Percentiles rank a stretch among this genome's conserved stretches.
These are phyloP conservation scores for Hypsizygus marmoreus DNA, from an alignment of 768 basidiomycete species.

Conservation along the genomic window DNA sequence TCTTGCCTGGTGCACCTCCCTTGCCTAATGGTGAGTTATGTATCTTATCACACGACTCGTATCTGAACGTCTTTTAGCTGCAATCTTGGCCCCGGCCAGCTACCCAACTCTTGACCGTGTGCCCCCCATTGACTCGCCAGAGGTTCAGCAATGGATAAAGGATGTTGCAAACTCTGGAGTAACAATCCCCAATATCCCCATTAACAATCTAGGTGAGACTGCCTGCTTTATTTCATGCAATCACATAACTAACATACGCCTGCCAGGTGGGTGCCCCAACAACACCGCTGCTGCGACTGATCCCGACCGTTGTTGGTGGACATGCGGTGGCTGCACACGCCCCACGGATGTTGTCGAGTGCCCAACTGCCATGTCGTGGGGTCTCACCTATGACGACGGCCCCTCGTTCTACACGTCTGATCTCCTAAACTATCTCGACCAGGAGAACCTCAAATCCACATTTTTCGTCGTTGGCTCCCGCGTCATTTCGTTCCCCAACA, in stretches of 20 bases:
- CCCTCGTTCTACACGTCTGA: constrained; percentile 78
- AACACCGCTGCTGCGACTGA: constrained; percentile 61
- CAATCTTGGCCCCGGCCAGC: constrained; percentile 46
- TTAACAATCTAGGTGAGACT: constrained; percentile 41
- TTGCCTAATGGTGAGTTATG: constrained; percentile 51
- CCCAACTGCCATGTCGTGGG: constrained; percentile 62
- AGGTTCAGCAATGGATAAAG: constrained; percentile 72
- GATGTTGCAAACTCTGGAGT: constrained; percentile 60
- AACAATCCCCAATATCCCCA: constrained; percentile 53
- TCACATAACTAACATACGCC: constrained; percentile 1
- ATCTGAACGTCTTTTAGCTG: constrained; percentile 31
- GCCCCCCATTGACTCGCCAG: constrained; percentile 60
- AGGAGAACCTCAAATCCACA: constrained; percentile 69
- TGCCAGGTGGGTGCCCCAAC: constrained; percentile 56
- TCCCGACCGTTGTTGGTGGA: constrained; percentile 73
- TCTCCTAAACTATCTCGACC: constrained; percentile 69
- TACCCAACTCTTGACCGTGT: constrained; percentile 69
- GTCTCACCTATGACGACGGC: constrained; percentile 73
- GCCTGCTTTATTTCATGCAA: constrained; percentile 2
- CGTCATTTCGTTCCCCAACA: constrained; percentile 65
- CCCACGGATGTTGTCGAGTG: constrained; percentile 75
- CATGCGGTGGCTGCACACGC: constrained; percentile 71
- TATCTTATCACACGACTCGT: background rate
- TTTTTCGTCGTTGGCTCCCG: constrained; percentile 90
- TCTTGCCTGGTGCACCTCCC: constrained; percentile 57